Percentiles rank a stretch among this genome's conserved stretches.
phyloP scores from a whole-genome alignment of 495 filamentous ascomycete genomes.

The Talaromyces proteolyticus region DNA sequence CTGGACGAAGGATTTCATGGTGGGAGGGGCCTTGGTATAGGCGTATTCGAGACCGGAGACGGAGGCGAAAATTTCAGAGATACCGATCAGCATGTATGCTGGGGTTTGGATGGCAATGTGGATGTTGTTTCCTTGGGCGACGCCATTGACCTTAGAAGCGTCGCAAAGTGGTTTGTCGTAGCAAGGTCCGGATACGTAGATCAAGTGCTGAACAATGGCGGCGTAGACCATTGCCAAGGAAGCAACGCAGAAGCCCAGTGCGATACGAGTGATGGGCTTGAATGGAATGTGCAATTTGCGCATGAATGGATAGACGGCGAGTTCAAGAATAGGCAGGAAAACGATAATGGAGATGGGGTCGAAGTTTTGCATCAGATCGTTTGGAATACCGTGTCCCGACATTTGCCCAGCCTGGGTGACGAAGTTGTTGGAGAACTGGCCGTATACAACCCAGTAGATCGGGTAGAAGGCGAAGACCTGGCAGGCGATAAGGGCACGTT shows the following conservation, averaged over 20 bases:
- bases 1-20: constrained; percentile 77
- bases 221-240: constrained; percentile 51
- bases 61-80: constrained; percentile 70
- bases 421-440: constrained; percentile 54
- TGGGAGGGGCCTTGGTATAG: constrained; percentile 76
- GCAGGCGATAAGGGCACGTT: constrained; percentile 43
- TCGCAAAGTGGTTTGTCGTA: constrained; percentile 29
- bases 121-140: constrained; percentile 37
- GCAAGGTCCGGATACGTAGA: constrained; percentile 51
- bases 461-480: constrained; percentile 49
- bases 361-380: constrained; percentile 65
- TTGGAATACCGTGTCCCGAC: constrained; percentile 61
- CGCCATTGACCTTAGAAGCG: constrained; percentile 24
- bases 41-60: constrained; percentile 72
- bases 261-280: constrained; percentile 61
- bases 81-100: constrained; percentile 63
- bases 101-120: constrained; percentile 66
- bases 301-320: constrained; percentile 56
- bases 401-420: constrained; percentile 55
- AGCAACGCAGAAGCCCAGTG: constrained; percentile 56
- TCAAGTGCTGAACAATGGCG: constrained; percentile 56
- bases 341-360: constrained; percentile 64
- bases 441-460: constrained; percentile 57
- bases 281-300: constrained; percentile 49
- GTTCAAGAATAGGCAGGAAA: constrained; percentile 56